Evolutionary conservation across 106 monocot genomes (phyloP).

Genomic region (Cymbidium sinense): DNA sequence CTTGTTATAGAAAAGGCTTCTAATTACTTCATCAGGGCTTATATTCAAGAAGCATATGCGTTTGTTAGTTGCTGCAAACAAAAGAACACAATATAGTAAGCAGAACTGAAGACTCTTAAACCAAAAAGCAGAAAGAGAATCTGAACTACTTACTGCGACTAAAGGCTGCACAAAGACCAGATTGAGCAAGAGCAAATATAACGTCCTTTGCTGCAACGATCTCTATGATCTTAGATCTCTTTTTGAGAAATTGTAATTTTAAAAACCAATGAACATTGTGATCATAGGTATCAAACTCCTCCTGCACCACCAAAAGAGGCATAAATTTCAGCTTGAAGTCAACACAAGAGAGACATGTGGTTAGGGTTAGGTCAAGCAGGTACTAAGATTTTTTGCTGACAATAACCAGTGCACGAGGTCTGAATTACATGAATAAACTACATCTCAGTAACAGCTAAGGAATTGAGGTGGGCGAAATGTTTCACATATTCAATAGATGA

Average conservation of each 20-base stretch:
- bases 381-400: background rate
- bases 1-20: constrained; percentile 88
- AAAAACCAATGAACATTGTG: constrained; percentile 69
- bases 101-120: background rate
- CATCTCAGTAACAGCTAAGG: background rate
- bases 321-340: no score
- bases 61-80: constrained; percentile 65
- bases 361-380: background rate
- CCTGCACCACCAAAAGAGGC: constrained; percentile 30
- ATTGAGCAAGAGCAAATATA: constrained; percentile 75
- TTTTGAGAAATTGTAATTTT: constrained; percentile 67
- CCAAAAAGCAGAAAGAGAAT: background rate
- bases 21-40: constrained; percentile 87
- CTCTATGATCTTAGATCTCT: constrained; percentile 84
- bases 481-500: background rate
- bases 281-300: constrained; percentile 90
- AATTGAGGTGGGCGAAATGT: background rate
- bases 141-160: constrained; percentile 44
- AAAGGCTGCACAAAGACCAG: constrained; percentile 80
- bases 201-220: constrained; percentile 87
- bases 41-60: constrained; percentile 84
- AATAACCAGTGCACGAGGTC: background rate
- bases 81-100: constrained; percentile 8
- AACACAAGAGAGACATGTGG: background rate
- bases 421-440: background rate